Base-by-base conservation (phyloP, 2,329 filamentous ascomycete species). In the Penicillium sumatraense region DNA sequence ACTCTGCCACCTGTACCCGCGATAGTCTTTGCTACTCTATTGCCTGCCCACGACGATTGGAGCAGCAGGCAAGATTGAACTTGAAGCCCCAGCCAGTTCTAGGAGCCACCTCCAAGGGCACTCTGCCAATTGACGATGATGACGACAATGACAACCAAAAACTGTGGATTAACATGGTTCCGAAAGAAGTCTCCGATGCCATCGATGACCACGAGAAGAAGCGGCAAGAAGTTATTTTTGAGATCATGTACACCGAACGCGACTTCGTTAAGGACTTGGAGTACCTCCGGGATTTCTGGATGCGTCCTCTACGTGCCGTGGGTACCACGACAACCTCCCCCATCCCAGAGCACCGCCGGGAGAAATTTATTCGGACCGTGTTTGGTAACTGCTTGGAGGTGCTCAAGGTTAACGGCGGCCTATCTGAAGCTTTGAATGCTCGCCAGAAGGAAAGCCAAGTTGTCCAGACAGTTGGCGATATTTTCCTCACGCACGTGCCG, bases 231-330 rank as follows among this genome's bases (percentile, higher is more conserved):
- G 90, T 99, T 65, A 97, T 99, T 57, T 97, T 93, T 5, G 95
- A 99, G 73, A 88, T 98, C 59, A 97, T 96, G 86, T 99, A 99
- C 77, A 99, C 95, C 0, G 95, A 99, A 74, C 86, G 95, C 65
- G 95, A 99, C 77, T 99, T 99, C 68, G 95, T 99, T 71, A 99
- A 99, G 79, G 95, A 99, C 75, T 81, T 99, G 67, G 95, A 99
- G 75, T 99, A 99, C 71, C 81, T 99, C 26, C 87, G 95, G 58
- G 95, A 99, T 78, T 99, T 98, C 80, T 99, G 95, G 95, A 96
- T 99, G 78, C 85, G 95, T 64, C 95, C 95, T 9, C 78, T 99
- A 54, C 87, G 92, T 47, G 90, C 89, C 24, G 87, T 89, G 16
- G 83, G 84, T 53, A 82, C 83, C 16, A 74, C 76, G 10, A 80